Base-by-base conservation (phyloP, 352 stramenopile species). In the Pythium dissotocum region DNA sequence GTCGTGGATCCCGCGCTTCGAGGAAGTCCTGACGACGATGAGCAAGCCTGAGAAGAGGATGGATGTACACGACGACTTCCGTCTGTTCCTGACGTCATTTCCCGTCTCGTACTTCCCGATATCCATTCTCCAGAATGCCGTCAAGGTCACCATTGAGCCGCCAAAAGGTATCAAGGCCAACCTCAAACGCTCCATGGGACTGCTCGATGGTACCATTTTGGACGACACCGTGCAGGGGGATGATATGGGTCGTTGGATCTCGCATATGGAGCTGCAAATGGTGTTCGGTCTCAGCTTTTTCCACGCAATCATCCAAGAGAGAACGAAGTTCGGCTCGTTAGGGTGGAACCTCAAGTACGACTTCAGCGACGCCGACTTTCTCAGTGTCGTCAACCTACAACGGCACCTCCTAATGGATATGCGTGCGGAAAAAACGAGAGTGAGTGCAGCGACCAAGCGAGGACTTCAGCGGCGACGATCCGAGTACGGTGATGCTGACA, bases 331-430 rank as follows among this genome's bases (percentile, higher is more conserved):
- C 57, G 87, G 87, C 0, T 69, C 84, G 2, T 72, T 93, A 1
- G 87, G 87, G 1, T 95, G 87, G 87, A 95, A 91, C 53, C 54
- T 91, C 1, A 82, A 68, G 46, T 90, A 95, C 59, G 82, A 94
- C 38, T 95, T 95, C 36, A 93, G 77, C 28, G 85, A 91, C 36
- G 76, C 86, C 0, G 87, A 95, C 62, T 87, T 95, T 48, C 57
- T 88, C 10, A 95, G 85, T 38, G 82, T 88, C 16, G 65, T 94
- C 24, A 77, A 75, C 49, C 63, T 93, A 1, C 80, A 93, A 30
- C 73, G 71, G 9, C 72, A 76, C 12, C 67, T 94, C 30, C 58
- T 95, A 6, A 48, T 68, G 48, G 71, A 67, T 10, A 55, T 62
- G 42, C 26, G 54, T 2, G 44, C 28, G 12, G 60, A 70, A 10